A percentile compares a stretch with the other conserved stretches of the same genome.
These are phyloP conservation scores for Nakazawaea pomicola DNA, from an alignment of 805 yeast genomes.

Conservation along the genomic window DNA sequence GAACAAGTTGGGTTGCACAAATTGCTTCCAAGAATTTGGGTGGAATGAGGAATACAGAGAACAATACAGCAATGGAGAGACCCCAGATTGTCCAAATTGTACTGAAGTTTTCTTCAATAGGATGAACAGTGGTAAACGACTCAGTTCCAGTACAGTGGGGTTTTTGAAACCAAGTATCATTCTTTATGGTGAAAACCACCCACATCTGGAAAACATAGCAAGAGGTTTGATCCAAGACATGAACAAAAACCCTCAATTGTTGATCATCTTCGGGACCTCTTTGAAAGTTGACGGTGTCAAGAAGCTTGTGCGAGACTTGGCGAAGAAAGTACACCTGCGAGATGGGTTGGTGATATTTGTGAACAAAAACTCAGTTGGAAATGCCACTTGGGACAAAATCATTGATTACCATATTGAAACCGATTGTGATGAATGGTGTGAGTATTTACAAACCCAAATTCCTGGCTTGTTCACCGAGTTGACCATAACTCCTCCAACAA, in stretches of 20 bases:
- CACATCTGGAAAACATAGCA: conserved; percentile 75
- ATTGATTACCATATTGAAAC: conserved; percentile 76
- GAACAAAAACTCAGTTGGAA: conserved; percentile 61
- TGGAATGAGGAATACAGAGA: conserved; percentile 57
- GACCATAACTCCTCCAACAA: conserved; percentile 11
- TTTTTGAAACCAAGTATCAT: conserved; percentile 84
- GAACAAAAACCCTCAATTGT: conserved; percentile 62
- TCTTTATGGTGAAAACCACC: conserved; percentile 91
- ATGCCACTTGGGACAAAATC: conserved; percentile 59
- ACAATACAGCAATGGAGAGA: conserved; percentile 50
- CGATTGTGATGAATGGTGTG: conserved; percentile 83
- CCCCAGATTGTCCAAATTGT: conserved; percentile 79
- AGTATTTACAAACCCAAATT: conserved; percentile 41
- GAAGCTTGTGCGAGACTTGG: conserved; percentile 62
- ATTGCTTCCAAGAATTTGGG: conserved; percentile 49
- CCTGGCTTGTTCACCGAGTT: conserved; percentile 50
- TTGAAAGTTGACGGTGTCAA: conserved; percentile 87
- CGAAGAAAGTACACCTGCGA: conserved; percentile 66
- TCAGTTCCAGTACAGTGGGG: conserved; percentile 69
- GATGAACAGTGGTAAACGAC: conserved; percentile 64
- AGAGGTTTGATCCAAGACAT: conserved; percentile 64
- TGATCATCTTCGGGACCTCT: conserved; percentile 91
- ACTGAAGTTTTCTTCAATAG: conserved; percentile 50
- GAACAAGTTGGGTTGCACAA: conserved; percentile 69
- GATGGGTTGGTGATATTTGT: conserved; percentile 77